phyloP scores from a whole-genome alignment of 257 asterid species.

The Ballota nigra region DNA sequence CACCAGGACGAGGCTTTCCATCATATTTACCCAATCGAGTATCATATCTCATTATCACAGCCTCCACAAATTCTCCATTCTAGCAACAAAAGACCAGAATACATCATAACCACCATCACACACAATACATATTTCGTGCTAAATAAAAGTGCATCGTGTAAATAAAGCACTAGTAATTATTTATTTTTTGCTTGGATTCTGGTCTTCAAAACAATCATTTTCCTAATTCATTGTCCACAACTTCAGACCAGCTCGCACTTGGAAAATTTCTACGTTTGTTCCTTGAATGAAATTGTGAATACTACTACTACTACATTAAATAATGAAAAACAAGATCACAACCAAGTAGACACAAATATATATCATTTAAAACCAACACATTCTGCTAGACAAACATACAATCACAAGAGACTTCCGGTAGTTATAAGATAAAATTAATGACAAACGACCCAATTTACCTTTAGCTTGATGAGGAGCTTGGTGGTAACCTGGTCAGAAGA shows the following conservation, averaged over 20 bases:
- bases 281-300: not conserved
- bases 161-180: not conserved
- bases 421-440: not conserved
- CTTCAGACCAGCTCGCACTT: not conserved
- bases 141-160: not conserved
- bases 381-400: not conserved
- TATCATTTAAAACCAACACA: too few species aligned
- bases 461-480: constrained; percentile 79
- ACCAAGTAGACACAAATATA: too few species aligned
- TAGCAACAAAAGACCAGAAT: constrained; percentile 26
- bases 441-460: constrained; percentile 40
- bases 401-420: not conserved
- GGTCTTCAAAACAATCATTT: not conserved
- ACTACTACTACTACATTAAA: too few species aligned
- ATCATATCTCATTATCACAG: constrained; percentile 95
- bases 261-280: not conserved
- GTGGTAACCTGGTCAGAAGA: constrained; percentile 86
- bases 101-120: not conserved
- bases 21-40: constrained; percentile 68
- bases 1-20: constrained; percentile 96
- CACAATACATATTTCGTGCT: not conserved
- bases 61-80: constrained; percentile 94
- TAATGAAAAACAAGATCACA: not conserved
- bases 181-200: not conserved
- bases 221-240: not conserved